A percentile compares a stretch with the other conserved stretches of the same genome.
Evolutionary conservation across 2,329 filamentous ascomycete species (phyloP).

Genomic region (Elsinoe australis): DNA sequence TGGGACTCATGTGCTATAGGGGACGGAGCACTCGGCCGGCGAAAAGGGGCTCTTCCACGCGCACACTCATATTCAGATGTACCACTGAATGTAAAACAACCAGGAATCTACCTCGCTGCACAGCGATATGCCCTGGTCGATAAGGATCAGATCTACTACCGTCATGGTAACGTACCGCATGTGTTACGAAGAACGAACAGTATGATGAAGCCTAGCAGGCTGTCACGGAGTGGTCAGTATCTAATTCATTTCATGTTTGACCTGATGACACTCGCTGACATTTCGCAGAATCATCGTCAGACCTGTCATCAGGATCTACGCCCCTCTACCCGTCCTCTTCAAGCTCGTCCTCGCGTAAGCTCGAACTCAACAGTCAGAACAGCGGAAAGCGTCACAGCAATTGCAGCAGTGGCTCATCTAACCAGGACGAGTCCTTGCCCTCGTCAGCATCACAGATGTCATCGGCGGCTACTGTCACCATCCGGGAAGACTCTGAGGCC

Average conservation of each 20-base stretch:
- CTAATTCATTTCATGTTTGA: too few relatives aligned
- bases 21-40: not conserved
- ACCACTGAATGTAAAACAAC: not conserved
- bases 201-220: not conserved
- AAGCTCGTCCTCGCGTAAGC: not conserved
- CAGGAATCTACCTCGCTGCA: slow-evolving; percentile 1
- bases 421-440: slow-evolving; percentile 2
- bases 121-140: slow-evolving; percentile 5
- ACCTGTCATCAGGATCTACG: not conserved
- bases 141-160: slow-evolving; percentile 3
- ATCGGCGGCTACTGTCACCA: not conserved
- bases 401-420: not conserved
- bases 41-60: not conserved
- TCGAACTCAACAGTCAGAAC: not conserved
- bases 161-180: slow-evolving; percentile 6
- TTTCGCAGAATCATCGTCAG: not conserved
- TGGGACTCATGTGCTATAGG: not conserved
- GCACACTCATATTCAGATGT: slow-evolving; percentile 4
- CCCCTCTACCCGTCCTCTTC: slow-evolving; percentile 1
- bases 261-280: not conserved
- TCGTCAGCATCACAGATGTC: not conserved
- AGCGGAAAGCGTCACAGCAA: not conserved
- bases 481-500: not conserved
- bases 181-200: not conserved
- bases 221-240: not conserved